phyloP scores from a whole-genome alignment of 2,329 filamentous ascomycete genomes.

The Macroventuria anomochaeta region DNA sequence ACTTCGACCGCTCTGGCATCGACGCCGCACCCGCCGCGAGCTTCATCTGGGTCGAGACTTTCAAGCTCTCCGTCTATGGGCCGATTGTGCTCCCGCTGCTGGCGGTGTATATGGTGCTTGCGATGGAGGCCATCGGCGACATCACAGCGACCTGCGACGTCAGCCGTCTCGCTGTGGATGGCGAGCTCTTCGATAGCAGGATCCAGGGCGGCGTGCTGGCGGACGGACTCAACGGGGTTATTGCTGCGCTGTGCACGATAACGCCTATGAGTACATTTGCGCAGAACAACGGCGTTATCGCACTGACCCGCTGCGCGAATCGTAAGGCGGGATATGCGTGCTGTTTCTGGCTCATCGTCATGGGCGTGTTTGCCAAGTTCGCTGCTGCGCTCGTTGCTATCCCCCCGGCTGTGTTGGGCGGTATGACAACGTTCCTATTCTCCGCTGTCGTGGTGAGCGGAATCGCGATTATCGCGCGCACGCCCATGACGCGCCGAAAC shows the following conservation, averaged over 20 bases:
- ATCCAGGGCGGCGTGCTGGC: conserved; percentile 81
- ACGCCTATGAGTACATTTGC: conserved; percentile 82
- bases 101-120: conserved; percentile 68
- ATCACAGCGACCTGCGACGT: conserved; percentile 85
- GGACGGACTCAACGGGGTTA: conserved; percentile 76
- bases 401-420: conserved; percentile 60
- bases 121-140: conserved; percentile 80
- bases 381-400: conserved; percentile 80
- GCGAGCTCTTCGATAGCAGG: conserved; percentile 73
- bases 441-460: conserved; percentile 77
- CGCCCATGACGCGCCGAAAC: conserved; percentile 78
- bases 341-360: conserved; percentile 77
- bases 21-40: conserved; percentile 72
- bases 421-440: conserved; percentile 78
- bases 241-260: conserved; percentile 79
- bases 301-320: conserved; percentile 81
- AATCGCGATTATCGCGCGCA: conserved; percentile 74
- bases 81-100: conserved; percentile 76
- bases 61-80: conserved; percentile 73
- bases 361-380: conserved; percentile 85
- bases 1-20: conserved; percentile 77
- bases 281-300: conserved; percentile 86
- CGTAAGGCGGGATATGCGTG: conserved; percentile 80
- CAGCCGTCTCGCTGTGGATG: conserved; percentile 75
- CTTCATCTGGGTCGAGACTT: conserved; percentile 82